phyloP scores from a whole-genome alignment of 2,329 filamentous ascomycete genomes.

The Fusarium nanum region DNA sequence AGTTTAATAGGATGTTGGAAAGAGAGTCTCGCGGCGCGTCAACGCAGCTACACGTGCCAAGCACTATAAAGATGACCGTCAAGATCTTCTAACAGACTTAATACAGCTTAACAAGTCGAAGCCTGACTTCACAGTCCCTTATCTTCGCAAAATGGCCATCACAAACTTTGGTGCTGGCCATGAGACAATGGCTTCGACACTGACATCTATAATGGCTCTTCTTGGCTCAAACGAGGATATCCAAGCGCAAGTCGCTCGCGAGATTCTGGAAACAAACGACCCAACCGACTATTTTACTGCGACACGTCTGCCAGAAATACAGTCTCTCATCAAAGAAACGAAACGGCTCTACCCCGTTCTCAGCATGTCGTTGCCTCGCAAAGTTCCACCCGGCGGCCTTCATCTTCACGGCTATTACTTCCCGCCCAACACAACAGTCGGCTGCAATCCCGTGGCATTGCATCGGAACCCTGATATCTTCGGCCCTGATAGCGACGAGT shows the following conservation, averaged over 20 bases:
- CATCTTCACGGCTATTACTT: slow-evolving; percentile 55
- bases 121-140: slow-evolving; percentile 59
- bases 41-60: slow-evolving; percentile 48
- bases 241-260: slow-evolving; percentile 50
- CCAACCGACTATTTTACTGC: slow-evolving; percentile 42
- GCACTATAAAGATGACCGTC: slow-evolving; percentile 47
- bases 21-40: slow-evolving; percentile 50
- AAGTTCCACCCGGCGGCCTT: slow-evolving; percentile 54
- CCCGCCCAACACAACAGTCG: slow-evolving; percentile 60
- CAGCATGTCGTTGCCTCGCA: slow-evolving; percentile 63
- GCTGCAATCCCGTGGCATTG: slow-evolving; percentile 62
- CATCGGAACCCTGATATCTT: slow-evolving; percentile 64
- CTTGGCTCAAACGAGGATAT: slow-evolving; percentile 55
- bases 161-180: slow-evolving; percentile 68
- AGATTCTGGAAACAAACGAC: slow-evolving; percentile 42
- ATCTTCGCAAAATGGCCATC: slow-evolving; percentile 63
- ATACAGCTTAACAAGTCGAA: slow-evolving; percentile 59
- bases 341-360: slow-evolving; percentile 64
- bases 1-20: slow-evolving; percentile 49
- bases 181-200: slow-evolving; percentile 64
- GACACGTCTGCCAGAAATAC: slow-evolving; percentile 50
- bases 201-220: slow-evolving; percentile 62
- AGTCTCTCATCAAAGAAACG: slow-evolving; percentile 63
- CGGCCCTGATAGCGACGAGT: slow-evolving; percentile 58
- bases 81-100: slow-evolving; percentile 60